Percentiles rank a stretch among this genome's conserved stretches.
Conservation (phyloP, 2,329 filamentous ascomycete genomes). For the Exophiala calicioides region DNA sequence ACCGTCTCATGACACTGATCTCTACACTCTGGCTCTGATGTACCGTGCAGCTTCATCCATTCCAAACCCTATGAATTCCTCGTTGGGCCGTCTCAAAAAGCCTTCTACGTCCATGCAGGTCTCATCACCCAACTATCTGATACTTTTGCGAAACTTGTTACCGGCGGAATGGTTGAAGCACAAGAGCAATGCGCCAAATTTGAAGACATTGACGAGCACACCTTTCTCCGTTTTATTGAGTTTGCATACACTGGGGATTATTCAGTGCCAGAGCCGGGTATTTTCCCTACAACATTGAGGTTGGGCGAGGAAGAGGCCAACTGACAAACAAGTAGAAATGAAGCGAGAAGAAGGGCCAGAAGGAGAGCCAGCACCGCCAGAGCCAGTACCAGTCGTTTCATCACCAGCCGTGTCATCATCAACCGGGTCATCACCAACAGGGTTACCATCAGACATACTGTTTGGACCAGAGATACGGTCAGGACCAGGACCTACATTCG, state of each 20-base stretch:
- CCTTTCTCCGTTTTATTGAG: slow-evolving; percentile 28
- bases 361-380: too few relatives aligned
- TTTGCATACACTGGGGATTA: slow-evolving; percentile 31
- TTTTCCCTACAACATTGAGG: background rate
- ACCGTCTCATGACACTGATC: background rate
- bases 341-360: too few relatives aligned
- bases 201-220: slow-evolving; percentile 27
- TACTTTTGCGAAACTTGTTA: slow-evolving; percentile 22
- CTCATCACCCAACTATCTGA: slow-evolving; percentile 25
- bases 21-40: slow-evolving; percentile 2
- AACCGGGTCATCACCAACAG: too few relatives aligned
- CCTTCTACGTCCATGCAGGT: slow-evolving; percentile 27
- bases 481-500: too few relatives aligned
- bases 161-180: slow-evolving; percentile 24
- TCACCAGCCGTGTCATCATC: too few relatives aligned
- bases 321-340: too few relatives aligned
- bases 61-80: slow-evolving; percentile 29
- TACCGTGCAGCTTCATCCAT: slow-evolving; percentile 20
- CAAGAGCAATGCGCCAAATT: slow-evolving; percentile 14
- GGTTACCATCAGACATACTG: too few relatives aligned
- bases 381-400: too few relatives aligned
- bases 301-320: too few relatives aligned
- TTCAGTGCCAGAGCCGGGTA: slow-evolving; percentile 9
- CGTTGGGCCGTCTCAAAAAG: slow-evolving; percentile 16
- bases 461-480: too few relatives aligned